phyloP scores from a whole-genome alignment of 352 stramenopile species.

The Pythium sp. region DNA sequence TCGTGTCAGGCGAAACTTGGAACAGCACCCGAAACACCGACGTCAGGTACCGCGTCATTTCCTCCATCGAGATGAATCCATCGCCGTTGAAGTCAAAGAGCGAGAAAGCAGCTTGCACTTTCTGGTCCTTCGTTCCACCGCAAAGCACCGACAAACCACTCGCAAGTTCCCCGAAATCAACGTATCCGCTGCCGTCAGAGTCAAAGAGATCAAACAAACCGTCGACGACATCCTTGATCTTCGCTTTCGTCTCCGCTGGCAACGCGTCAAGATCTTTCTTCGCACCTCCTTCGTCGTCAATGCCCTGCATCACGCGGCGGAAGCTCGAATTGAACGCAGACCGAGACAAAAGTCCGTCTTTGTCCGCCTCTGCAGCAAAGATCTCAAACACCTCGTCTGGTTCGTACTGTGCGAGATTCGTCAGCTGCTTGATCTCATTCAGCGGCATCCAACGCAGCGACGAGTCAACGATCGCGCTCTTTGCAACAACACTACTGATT shows the following conservation, averaged over 20 bases:
- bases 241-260: slow-evolving; percentile 32
- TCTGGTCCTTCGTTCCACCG: slow-evolving; percentile 82
- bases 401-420: slow-evolving; percentile 71
- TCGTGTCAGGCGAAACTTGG: slow-evolving; percentile 65
- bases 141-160: slow-evolving; percentile 82
- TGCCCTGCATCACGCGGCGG: slow-evolving; percentile 51
- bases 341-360: slow-evolving; percentile 67
- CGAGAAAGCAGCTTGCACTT: slow-evolving; percentile 79
- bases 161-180: slow-evolving; percentile 84
- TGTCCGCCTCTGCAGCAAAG: slow-evolving; percentile 73
- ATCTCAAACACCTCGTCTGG: slow-evolving; percentile 87
- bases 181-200: slow-evolving; percentile 57
- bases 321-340: slow-evolving; percentile 82
- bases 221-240: slow-evolving; percentile 57
- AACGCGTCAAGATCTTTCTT: slow-evolving; percentile 16
- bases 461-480: slow-evolving; percentile 72
- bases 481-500: slow-evolving; percentile 66
- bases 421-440: slow-evolving; percentile 80
- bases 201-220: slow-evolving; percentile 84
- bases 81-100: slow-evolving; percentile 90
- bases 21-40: slow-evolving; percentile 87
- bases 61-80: slow-evolving; percentile 81
- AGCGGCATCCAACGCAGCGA: slow-evolving; percentile 81
- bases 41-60: slow-evolving; percentile 88
- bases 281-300: slow-evolving; percentile 8